A percentile compares a stretch with the other conserved stretches of the same genome.
Evolutionary conservation across 441 rosid species (phyloP).

Genomic region (Brassica hybrid): DNA sequence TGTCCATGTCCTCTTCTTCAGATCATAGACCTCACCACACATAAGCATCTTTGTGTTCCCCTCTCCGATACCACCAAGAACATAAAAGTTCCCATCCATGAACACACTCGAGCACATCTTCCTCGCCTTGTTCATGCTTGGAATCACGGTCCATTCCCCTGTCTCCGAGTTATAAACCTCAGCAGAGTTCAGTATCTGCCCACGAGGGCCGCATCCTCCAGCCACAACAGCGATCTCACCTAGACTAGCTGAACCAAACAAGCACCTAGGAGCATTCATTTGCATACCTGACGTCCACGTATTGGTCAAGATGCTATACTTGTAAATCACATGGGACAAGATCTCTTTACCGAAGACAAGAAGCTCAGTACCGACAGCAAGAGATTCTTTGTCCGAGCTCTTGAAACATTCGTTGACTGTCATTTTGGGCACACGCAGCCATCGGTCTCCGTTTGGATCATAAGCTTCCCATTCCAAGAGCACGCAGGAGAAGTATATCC

Average conservation of each 20-base stretch:
- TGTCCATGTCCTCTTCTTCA: constrained; percentile 75
- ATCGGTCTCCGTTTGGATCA: constrained; percentile 70
- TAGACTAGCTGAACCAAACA: constrained; percentile 78
- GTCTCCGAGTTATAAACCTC: constrained; percentile 73
- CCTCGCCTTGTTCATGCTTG: constrained; percentile 74
- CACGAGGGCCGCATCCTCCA: constrained; percentile 72
- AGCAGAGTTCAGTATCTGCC: constrained; percentile 59
- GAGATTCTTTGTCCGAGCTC: constrained; percentile 80
- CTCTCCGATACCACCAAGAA: constrained; percentile 77
- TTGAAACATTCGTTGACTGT: constrained; percentile 72
- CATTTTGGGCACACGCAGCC: constrained; percentile 92
- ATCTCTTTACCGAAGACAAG: constrained; percentile 79
- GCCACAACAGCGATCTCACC: constrained; percentile 76
- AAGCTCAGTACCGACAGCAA: constrained; percentile 75
- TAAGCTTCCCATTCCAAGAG: constrained; percentile 91
- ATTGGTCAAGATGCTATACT: constrained; percentile 55
- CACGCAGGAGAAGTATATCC: constrained; percentile 91
- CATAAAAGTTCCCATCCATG: constrained; percentile 80
- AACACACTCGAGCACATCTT: constrained; percentile 85
- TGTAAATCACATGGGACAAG: constrained; percentile 64
- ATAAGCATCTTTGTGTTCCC: constrained; percentile 59
- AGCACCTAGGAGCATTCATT: constrained; percentile 73
- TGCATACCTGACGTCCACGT: constrained; percentile 72
- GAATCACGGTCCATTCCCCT: constrained; percentile 68
- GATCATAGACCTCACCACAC: constrained; percentile 80